phyloP scores from a whole-genome alignment of 805 yeast species.

The Candida quercuum region DNA sequence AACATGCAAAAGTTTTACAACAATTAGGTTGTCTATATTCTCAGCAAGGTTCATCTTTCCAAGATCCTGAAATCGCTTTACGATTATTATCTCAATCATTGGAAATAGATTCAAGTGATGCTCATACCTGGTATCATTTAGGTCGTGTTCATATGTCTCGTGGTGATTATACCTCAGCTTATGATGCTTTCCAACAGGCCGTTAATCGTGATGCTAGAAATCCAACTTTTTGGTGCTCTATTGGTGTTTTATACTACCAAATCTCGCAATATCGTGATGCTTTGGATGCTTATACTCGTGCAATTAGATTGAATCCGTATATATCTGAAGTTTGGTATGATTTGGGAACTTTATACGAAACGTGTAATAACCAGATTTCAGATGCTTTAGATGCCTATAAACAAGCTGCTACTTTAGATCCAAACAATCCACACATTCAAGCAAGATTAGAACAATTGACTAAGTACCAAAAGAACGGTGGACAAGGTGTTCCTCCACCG shows the following conservation, averaged over 20 bases:
- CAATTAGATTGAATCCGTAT: constrained; percentile 92
- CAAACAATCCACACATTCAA: constrained; percentile 89
- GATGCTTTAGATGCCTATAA: constrained; percentile 97
- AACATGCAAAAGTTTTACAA: constrained; percentile 93
- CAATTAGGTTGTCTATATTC: constrained; percentile 94
- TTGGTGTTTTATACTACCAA: constrained; percentile 94
- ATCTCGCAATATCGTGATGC: constrained; percentile 96
- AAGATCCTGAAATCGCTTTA: constrained; percentile 80
- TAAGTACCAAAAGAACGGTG: constrained; percentile 65
- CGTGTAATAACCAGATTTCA: constrained; percentile 90
- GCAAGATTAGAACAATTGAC: constrained; percentile 84
- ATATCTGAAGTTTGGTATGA: constrained; percentile 98
- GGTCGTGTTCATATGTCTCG: constrained; percentile 97
- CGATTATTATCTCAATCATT: constrained; percentile 79
- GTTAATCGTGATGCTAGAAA: constrained; percentile 94
- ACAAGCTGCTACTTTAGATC: constrained; percentile 93
- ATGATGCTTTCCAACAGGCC: constrained; percentile 98
- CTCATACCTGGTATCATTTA: constrained; percentile 94
- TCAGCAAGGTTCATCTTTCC: constrained; percentile 58
- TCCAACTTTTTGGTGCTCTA: constrained; percentile 97
- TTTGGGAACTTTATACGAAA: constrained; percentile 92
- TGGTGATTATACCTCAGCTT: constrained; percentile 92
- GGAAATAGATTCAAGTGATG: constrained; percentile 85
- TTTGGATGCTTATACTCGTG: constrained; percentile 94
- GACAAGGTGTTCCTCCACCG: constrained; percentile 45